Evolutionary conservation across 2,329 filamentous ascomycete species (phyloP).

Genomic region (Dothistroma septosporum): DNA sequence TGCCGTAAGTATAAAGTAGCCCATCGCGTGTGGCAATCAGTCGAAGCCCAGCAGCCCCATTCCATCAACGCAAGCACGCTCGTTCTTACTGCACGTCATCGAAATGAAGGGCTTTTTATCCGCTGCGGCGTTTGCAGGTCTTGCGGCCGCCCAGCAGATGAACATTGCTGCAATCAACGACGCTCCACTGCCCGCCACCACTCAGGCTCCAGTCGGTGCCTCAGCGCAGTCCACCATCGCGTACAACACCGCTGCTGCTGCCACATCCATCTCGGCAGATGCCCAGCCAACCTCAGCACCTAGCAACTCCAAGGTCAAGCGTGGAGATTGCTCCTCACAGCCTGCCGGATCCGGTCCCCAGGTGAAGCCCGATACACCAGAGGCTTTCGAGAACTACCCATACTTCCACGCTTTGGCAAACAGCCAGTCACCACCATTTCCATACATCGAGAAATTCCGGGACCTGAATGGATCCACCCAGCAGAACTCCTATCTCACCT

Average conservation of each 20-base stretch:
- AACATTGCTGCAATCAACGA: constrained; percentile 23
- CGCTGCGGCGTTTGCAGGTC: constrained; percentile 21
- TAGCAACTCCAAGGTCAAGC: constrained; percentile 14
- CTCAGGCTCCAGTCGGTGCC: constrained; percentile 21
- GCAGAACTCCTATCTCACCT: constrained; percentile 27
- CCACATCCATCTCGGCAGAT: constrained; percentile 15
- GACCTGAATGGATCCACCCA: constrained; percentile 24
- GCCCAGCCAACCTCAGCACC: constrained; percentile 20
- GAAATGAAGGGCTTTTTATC: constrained; percentile 19
- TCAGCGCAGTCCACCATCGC: constrained; percentile 15
- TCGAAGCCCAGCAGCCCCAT: constrained; percentile 1
- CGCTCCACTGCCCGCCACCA: constrained; percentile 18
- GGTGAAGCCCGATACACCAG: constrained; percentile 23
- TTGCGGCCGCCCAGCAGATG: constrained; percentile 25
- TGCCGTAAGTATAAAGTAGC: background rate
- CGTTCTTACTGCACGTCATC: background rate
- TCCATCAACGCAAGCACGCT: background rate
- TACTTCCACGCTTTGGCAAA: constrained; percentile 20
- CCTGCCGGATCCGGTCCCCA: constrained; percentile 36
- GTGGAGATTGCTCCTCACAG: constrained; percentile 36
- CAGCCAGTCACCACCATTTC: constrained; percentile 13
- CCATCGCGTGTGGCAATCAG: background rate
- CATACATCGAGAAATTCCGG: constrained; percentile 24
- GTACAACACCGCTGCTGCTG: constrained; percentile 19
- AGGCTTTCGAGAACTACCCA: constrained; percentile 27